Conservation (phyloP, 2,329 filamentous ascomycete species). For the Lomentospora prolificans region DNA sequence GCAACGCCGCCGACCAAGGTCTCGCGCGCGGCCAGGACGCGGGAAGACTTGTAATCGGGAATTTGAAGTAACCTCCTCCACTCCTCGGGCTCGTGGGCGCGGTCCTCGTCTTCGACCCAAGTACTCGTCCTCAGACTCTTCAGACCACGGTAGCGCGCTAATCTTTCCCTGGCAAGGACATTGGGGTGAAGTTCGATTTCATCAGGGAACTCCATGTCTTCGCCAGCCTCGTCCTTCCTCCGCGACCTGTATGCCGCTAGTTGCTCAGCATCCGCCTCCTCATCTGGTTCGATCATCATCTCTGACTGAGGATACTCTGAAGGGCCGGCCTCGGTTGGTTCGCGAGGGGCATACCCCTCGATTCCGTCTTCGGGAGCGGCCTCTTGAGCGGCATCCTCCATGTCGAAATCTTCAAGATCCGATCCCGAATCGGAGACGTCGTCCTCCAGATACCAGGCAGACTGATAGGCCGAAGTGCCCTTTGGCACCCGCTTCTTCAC, state of each 20-base stretch:
- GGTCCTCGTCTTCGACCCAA: conserved; percentile 86
- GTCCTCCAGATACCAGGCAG: conserved; percentile 82
- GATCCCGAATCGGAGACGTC: conserved; percentile 76
- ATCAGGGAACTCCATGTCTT: conserved; percentile 92
- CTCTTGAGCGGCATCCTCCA: conserved; percentile 45
- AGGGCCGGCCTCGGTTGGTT: conserved; percentile 66
- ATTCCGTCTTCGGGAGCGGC: conserved; percentile 72
- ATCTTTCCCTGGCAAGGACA: conserved; percentile 73
- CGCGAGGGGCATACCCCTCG: conserved; percentile 56
- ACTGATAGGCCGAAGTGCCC: conserved; percentile 89
- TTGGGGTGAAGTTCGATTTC: conserved; percentile 91
- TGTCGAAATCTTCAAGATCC: conserved; percentile 55
- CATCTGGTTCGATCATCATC: conserved; percentile 77
- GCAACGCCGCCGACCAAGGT: conserved; percentile 79
- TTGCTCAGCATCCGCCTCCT: conserved; percentile 68
- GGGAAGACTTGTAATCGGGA: conserved; percentile 79
- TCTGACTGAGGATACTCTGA: conserved; percentile 93
- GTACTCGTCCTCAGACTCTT: conserved; percentile 82
- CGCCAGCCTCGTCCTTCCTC: conserved; percentile 70
- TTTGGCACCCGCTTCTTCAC: conserved; percentile 69
- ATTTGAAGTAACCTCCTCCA: conserved; percentile 82
- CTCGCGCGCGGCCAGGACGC: conserved; percentile 67
- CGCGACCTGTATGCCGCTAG: conserved; percentile 71
- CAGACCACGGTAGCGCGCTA: conserved; percentile 79
- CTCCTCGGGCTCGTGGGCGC: conserved; percentile 76